phyloP scores from a whole-genome alignment of 805 yeast species.

The Yarrowia sp. region DNA sequence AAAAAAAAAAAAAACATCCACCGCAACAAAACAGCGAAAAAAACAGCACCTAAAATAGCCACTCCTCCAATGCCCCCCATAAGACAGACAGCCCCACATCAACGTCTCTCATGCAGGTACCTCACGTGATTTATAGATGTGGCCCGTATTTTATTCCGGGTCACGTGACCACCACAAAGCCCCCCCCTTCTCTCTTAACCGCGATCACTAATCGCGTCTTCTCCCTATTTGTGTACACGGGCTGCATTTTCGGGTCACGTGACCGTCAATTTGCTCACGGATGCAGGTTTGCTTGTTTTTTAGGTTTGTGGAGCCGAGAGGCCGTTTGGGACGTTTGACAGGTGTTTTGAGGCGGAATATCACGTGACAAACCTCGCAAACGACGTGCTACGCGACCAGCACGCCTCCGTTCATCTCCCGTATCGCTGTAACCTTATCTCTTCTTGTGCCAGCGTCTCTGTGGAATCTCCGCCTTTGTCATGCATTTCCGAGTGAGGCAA shows the following conservation, averaged over 20 bases:
- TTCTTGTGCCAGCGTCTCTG: neutral
- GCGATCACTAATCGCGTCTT: neutral
- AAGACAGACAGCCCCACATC: no score
- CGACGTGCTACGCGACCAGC: neutral
- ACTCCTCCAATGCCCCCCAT: no score
- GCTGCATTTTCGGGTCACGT: neutral
- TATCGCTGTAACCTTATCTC: neutral
- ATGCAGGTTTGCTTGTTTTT: neutral
- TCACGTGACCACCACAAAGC: no score
- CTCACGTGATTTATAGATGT: neutral
- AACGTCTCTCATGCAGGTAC: neutral
- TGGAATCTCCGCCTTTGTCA: neutral
- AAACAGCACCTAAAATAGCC: no score
- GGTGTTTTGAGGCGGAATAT: no score
- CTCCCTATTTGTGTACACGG: no score
- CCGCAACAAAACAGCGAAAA: no score
- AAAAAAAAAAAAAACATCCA: no score
- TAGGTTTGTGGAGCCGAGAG: neutral
- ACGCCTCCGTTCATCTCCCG: neutral
- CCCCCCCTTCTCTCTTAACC: no score
- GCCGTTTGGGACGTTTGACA: neutral
- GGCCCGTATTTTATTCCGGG: no score
- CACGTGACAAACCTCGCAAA: no score
- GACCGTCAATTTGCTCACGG: constrained; percentile 2
- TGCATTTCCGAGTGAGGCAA: neutral